phyloP scores from a whole-genome alignment of 208 protist genomes.

The Trypanosomatidae sp. region DNA sequence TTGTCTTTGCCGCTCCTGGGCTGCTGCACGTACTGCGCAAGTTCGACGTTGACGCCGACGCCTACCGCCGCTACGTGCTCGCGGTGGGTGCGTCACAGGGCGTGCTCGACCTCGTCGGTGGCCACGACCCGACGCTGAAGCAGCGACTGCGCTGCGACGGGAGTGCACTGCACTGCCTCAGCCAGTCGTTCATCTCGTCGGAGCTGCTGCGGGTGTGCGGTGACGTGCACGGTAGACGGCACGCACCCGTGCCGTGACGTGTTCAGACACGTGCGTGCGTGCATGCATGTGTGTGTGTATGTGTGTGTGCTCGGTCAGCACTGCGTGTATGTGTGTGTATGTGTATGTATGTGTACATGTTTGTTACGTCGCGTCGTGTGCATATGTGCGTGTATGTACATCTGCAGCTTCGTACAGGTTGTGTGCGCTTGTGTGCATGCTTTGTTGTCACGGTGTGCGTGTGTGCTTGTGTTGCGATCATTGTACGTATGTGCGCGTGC shows the following conservation, averaged over 20 bases:
- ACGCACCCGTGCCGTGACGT: conserved; percentile 2
- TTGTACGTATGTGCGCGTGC: no score
- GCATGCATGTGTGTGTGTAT: background rate
- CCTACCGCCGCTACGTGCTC: conserved; percentile 37
- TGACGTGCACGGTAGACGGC: conserved; percentile 10
- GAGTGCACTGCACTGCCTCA: conserved; percentile 14
- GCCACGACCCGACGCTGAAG: conserved; percentile 25
- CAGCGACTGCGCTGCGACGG: conserved; percentile 26
- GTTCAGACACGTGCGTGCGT: no score
- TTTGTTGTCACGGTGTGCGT: no score
- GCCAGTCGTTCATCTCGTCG: conserved; percentile 22
- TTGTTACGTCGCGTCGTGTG: background rate
- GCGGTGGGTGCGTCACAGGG: conserved; percentile 25
- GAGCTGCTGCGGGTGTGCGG: conserved; percentile 15
- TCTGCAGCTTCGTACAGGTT: no score
- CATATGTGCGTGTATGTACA: background rate
- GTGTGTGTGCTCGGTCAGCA: background rate
- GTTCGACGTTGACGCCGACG: conserved; percentile 8
- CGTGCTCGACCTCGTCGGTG: conserved; percentile 35
- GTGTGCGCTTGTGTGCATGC: no score
- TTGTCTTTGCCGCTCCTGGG: conserved; percentile 46
- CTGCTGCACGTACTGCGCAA: conserved; percentile 28
- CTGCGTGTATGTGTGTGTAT: background rate
- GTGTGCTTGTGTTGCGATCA: no score
- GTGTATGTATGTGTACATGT: background rate